These are phyloP conservation scores for Alternaria postmessia DNA, from an alignment of 2,329 filamentous ascomycete species.

Conservation along the genomic window DNA sequence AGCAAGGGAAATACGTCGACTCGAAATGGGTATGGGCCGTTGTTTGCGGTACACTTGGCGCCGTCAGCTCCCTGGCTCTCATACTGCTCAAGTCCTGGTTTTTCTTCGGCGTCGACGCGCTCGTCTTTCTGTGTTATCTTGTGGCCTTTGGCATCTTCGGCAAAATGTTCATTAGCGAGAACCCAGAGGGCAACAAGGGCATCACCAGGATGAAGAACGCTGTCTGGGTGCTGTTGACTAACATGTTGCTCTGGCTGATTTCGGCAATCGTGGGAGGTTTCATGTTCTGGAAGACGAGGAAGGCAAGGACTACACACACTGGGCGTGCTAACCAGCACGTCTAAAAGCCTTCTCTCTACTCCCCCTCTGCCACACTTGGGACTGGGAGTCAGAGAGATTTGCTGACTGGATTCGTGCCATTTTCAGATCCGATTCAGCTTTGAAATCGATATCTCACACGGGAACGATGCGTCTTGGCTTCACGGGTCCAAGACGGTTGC, in stretches of 20 bases:
- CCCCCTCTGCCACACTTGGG: background rate
- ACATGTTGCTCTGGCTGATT: constrained; percentile 78
- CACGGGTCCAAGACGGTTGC: background rate
- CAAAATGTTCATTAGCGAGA: constrained; percentile 76
- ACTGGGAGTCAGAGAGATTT: background rate
- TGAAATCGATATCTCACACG: constrained; percentile 9
- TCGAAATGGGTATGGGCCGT: constrained; percentile 66
- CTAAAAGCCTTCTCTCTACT: constrained; percentile 21
- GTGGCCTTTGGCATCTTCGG: constrained; percentile 85
- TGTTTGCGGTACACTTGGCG: constrained; percentile 34
- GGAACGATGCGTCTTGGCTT: background rate
- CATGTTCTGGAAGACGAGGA: constrained; percentile 62
- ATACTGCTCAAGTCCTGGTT: constrained; percentile 60
- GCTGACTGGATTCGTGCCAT: constrained; percentile 10
- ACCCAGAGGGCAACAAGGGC: constrained; percentile 68
- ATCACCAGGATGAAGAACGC: constrained; percentile 83
- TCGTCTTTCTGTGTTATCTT: constrained; percentile 80
- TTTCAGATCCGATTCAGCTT: constrained; percentile 12
- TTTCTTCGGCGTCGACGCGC: constrained; percentile 72
- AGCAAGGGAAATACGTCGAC: constrained; percentile 55
- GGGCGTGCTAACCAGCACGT: constrained; percentile 31
- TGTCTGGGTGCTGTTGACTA: constrained; percentile 81
- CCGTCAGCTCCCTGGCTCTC: constrained; percentile 61
- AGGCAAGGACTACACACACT: constrained; percentile 39
- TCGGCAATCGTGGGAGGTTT: constrained; percentile 64